These are phyloP conservation scores for Pseudocercospora pini-densiflorae DNA, from an alignment of 2,329 filamentous ascomycete genomes.

Conservation along the genomic window DNA sequence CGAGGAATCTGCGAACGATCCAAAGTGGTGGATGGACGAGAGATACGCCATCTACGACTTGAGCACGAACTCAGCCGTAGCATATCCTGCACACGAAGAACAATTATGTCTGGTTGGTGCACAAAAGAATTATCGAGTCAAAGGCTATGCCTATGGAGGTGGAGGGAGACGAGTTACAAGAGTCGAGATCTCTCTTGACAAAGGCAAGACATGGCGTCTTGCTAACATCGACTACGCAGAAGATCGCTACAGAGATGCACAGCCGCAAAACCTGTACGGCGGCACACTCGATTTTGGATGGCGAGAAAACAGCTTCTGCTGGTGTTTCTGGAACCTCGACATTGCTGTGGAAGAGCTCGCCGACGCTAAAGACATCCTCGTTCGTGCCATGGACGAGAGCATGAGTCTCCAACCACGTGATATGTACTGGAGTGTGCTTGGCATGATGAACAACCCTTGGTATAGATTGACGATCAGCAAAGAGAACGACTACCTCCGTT, in stretches of 20 bases:
- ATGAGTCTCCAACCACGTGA: conserved; percentile 87
- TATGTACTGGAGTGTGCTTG: conserved; percentile 94
- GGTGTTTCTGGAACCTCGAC: conserved; percentile 87
- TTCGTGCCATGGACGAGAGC: conserved; percentile 87
- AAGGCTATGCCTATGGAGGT: conserved; percentile 86
- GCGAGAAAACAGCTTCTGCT: conserved; percentile 83
- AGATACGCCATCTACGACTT: conserved; percentile 92
- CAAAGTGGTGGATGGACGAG: conserved; percentile 84
- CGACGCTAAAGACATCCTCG: conserved; percentile 72
- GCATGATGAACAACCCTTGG: conserved; percentile 99
- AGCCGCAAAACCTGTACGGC: conserved; percentile 71
- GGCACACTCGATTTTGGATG: conserved; percentile 79
- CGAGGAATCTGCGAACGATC: conserved; percentile 74
- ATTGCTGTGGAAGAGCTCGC: conserved; percentile 67
- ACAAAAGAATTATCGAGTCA: conserved; percentile 64
- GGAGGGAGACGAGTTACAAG: conserved; percentile 83
- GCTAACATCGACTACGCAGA: conserved; percentile 82
- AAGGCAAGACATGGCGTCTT: conserved; percentile 78
- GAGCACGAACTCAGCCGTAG: conserved; percentile 82
- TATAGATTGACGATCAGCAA: conserved; percentile 78
- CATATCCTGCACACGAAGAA: conserved; percentile 80
- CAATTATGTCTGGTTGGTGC: conserved; percentile 57
- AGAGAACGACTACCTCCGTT: conserved; percentile 67
- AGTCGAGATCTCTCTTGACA: conserved; percentile 82
- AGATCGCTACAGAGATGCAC: conserved; percentile 74